These are phyloP conservation scores for Candida sphagnicola DNA, from an alignment of 805 yeast species.

Conservation along the genomic window DNA sequence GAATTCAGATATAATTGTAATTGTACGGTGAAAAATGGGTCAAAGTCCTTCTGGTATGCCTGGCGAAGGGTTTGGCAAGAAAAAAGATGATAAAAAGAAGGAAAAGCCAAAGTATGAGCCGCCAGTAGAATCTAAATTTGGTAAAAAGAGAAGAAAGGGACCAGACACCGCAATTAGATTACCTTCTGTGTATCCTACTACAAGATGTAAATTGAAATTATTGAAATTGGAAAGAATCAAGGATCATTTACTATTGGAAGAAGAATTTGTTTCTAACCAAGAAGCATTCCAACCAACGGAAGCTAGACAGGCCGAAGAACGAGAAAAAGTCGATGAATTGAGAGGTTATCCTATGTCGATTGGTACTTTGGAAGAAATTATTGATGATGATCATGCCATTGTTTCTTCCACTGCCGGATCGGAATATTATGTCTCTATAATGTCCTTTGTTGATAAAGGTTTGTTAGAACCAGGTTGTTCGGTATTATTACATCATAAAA, in stretches of 20 bases:
- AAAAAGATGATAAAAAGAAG: conserved; percentile 61
- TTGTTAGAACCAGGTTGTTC: conserved; percentile 95
- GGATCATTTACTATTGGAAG: conserved; percentile 91
- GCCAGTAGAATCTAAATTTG: conserved; percentile 92
- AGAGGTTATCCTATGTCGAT: conserved; percentile 96
- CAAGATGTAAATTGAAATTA: conserved; percentile 88
- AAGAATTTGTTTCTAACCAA: conserved; percentile 92
- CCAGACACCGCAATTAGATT: conserved; percentile 81
- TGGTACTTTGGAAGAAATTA: conserved; percentile 94
- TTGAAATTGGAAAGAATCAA: conserved; percentile 93
- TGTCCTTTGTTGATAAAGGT: conserved; percentile 96
- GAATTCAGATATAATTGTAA: too few species aligned
- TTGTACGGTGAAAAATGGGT: conserved; percentile 35
- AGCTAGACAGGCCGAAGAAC: conserved; percentile 93
- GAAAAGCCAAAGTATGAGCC: conserved; percentile 98
- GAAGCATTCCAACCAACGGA: conserved; percentile 95
- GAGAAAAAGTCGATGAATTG: conserved; percentile 90
- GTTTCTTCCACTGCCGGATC: conserved; percentile 95
- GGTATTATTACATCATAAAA: conserved; percentile 90
- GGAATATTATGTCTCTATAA: conserved; percentile 92
- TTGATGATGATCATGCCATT: conserved; percentile 98
- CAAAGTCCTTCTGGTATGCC: conserved; percentile 55
- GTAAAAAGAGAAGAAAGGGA: conserved; percentile 90
- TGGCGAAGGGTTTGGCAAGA: conserved; percentile 45
- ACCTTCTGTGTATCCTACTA: conserved; percentile 86